These are phyloP conservation scores for Podosphaera leucotricha DNA, from an alignment of 2,329 filamentous ascomycete species.

Conservation along the genomic window DNA sequence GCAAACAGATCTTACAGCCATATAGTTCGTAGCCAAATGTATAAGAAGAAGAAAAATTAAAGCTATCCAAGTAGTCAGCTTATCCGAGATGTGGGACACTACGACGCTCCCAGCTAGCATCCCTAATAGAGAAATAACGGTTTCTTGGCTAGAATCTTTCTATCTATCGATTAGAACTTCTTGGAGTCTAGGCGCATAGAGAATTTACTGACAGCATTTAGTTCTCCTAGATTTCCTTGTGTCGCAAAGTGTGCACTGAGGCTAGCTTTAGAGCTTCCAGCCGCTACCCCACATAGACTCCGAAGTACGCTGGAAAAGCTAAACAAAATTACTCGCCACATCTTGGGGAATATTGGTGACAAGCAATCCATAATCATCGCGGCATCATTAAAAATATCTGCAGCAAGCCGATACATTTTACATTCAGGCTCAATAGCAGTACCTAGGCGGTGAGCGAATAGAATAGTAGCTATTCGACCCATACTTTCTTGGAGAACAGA, in stretches of 20 bases:
- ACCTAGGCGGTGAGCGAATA: slow-evolving; percentile 45
- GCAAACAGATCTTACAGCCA: slow-evolving; percentile 60
- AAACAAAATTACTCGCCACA: slow-evolving; percentile 30
- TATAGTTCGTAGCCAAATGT: slow-evolving; percentile 69
- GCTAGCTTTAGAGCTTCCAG: slow-evolving; percentile 72
- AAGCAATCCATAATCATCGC: slow-evolving; percentile 49
- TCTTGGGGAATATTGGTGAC: slow-evolving; percentile 36
- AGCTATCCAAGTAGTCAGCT: slow-evolving; percentile 46
- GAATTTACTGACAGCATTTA: slow-evolving; percentile 44
- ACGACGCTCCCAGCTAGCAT: slow-evolving; percentile 68
- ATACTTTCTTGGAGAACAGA: slow-evolving; percentile 41
- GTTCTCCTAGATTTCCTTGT: slow-evolving; percentile 67
- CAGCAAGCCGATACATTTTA: slow-evolving; percentile 46
- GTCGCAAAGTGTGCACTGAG: slow-evolving; percentile 79
- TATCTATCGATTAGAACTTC: slow-evolving; percentile 3
- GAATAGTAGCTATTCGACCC: slow-evolving; percentile 41
- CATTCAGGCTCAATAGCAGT: slow-evolving; percentile 47
- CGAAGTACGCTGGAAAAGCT: slow-evolving; percentile 36
- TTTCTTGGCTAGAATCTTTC: slow-evolving; percentile 89
- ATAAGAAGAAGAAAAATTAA: slow-evolving; percentile 48
- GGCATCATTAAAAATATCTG: slow-evolving; percentile 47
- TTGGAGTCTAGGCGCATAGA: background rate
- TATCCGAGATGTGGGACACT: slow-evolving; percentile 50
- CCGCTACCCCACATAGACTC: slow-evolving; percentile 68
- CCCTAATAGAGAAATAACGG: slow-evolving; percentile 67